A percentile compares a stretch with the other conserved stretches of the same genome.
phyloP scores from a whole-genome alignment of 805 yeast species.

The Wickerhamomyces hampshirensis region DNA sequence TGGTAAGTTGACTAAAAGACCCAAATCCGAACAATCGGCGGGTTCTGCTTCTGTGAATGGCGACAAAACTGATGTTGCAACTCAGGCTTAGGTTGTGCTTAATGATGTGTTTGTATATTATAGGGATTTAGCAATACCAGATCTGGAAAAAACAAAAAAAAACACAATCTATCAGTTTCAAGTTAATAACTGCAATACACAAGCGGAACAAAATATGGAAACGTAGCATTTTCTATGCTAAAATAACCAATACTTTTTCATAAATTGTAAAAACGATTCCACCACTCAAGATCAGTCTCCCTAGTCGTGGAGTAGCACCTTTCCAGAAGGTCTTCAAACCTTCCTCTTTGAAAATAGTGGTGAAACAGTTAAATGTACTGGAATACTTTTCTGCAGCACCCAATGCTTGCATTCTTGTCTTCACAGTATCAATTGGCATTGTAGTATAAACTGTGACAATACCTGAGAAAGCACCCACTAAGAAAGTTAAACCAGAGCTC shows the following conservation, averaged over 20 bases:
- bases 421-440: constrained; percentile 94
- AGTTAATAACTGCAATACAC: no score
- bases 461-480: constrained; percentile 89
- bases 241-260: constrained; percentile 69
- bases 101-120: no score
- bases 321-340: constrained; percentile 93
- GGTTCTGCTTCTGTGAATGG: constrained; percentile 3
- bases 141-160: no score
- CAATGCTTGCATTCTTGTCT: constrained; percentile 94
- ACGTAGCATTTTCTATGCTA: no score
- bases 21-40: constrained; percentile 22
- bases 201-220: no score
- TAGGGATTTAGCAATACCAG: no score
- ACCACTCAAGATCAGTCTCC: constrained; percentile 87
- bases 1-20: constrained; percentile 32
- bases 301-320: constrained; percentile 96
- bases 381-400: constrained; percentile 68
- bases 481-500: constrained; percentile 73
- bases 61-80: constrained; percentile 2
- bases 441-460: constrained; percentile 85
- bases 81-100: no score
- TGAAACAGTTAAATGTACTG: constrained; percentile 80
- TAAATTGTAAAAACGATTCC: constrained; percentile 97
- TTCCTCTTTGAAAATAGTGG: constrained; percentile 74
- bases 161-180: no score